phyloP scores from a whole-genome alignment of 305 asterid genomes.

The Fraxinus floribunda region DNA sequence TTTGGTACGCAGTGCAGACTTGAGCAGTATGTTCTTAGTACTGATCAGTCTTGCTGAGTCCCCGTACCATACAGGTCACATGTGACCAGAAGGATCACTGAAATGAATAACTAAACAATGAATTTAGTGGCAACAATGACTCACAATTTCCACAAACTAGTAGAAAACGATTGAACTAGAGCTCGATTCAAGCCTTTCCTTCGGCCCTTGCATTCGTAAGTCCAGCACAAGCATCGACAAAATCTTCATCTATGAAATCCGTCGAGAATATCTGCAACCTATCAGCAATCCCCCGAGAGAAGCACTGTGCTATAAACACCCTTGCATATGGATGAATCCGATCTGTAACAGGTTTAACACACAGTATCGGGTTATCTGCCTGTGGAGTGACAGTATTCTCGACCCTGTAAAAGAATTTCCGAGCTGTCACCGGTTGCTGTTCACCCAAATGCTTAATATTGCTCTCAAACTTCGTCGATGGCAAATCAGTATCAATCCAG shows the following conservation, averaged over 20 bases:
- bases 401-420: constrained; percentile 84
- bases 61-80: neutral
- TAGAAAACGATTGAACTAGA: neutral
- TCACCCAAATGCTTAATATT: constrained; percentile 71
- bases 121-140: neutral
- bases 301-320: constrained; percentile 57
- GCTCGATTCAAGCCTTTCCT: constrained; percentile 34
- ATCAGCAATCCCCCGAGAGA: constrained; percentile 46
- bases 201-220: constrained; percentile 59
- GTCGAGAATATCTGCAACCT: constrained; percentile 79
- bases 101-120: neutral
- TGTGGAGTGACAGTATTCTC: constrained; percentile 97
- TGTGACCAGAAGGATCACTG: neutral
- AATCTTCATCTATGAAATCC: constrained; percentile 75
- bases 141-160: constrained; percentile 5
- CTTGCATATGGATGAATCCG: constrained; percentile 76
- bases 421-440: constrained; percentile 50
- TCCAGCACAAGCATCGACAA: constrained; percentile 82
- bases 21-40: neutral
- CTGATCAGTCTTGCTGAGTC: neutral
- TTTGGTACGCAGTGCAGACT: neutral
- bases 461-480: constrained; percentile 84
- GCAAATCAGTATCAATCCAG: constrained; percentile 90
- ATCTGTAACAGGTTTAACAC: constrained; percentile 76
- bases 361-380: constrained; percentile 81